Base-by-base conservation (phyloP, 306 rosid genomes). In the Fragaria iinumae region DNA sequence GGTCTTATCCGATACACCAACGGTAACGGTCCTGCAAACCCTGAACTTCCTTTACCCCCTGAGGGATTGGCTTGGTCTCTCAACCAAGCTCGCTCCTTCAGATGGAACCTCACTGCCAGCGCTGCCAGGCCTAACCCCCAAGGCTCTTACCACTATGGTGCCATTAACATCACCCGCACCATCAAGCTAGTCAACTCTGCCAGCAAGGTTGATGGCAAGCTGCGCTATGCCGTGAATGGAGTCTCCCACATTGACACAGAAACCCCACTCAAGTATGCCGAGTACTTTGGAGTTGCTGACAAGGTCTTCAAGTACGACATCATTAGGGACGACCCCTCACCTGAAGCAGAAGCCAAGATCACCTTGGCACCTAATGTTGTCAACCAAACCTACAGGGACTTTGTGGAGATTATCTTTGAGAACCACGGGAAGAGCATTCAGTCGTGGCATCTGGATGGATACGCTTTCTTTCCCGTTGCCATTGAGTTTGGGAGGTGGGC, bases 91-190 rank as follows among this genome's bases (percentile, higher is more conserved):
- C 82, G 89, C 2, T 78, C 96, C 0, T 89, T 89, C 80, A 81
- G 87, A 1, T 91, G 96, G 96, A 91, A 91, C 72, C 79, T 91
- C 1, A 91, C 96, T 0, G 86, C 96, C 4, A 89, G 93, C 49
- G 96, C 96, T 29, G 96, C 96, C 2, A 87, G 93, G 83, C 96
- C 93, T 5, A 91, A 91, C 75, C 96, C 96, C 12, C 96, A 91
- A 29, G 96, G 96, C 1, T 87, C 93, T 1, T 91, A 79, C 77
- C 86, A 89, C 47, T 91, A 89, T 20, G 93, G 96, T 1, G 50
- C 74, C 50, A 83, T 91, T 52, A 86, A 87, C 67, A 91, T 91
- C 11, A 84, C 88, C 2, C 85, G 93, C 8, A 91, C 93, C 2
- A 64, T 91, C 43, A 87, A 78, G 78, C 77, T 91, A 13, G 45